phyloP scores from a whole-genome alignment of 805 yeast species.

The Dipodascopsis tothii region DNA sequence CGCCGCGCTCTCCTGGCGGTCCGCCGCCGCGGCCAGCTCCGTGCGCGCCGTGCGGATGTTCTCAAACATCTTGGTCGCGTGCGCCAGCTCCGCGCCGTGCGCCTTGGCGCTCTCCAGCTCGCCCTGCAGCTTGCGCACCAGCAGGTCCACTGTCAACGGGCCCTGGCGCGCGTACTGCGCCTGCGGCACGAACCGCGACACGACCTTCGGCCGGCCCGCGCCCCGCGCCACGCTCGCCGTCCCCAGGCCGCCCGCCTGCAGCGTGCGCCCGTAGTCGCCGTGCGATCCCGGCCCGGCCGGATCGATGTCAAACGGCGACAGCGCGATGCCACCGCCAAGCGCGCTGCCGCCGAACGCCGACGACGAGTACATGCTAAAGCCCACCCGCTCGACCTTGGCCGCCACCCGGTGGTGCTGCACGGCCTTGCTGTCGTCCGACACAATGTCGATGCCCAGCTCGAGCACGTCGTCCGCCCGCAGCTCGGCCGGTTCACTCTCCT shows the following conservation, averaged over 20 bases:
- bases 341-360: not conserved
- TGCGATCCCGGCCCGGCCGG: constrained; percentile 1
- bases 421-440: constrained; percentile 38
- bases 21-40: not conserved
- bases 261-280: not conserved
- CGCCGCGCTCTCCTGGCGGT: not conserved
- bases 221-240: not conserved
- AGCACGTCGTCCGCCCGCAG: constrained; percentile 74
- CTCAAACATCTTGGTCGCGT: constrained; percentile 15
- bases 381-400: constrained; percentile 68
- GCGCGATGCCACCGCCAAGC: constrained; percentile 2
- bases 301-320: constrained; percentile 6
- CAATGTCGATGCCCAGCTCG: constrained; percentile 87
- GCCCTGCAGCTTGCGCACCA: constrained; percentile 12
- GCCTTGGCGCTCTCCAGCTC: constrained; percentile 16
- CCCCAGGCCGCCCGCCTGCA: not conserved
- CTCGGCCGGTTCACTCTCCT: constrained; percentile 47
- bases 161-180: constrained; percentile 5
- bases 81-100: constrained; percentile 14
- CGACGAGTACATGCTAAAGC: constrained; percentile 4
- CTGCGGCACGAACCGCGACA: not conserved
- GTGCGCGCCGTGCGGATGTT: not conserved
- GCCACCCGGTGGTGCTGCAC: constrained; percentile 79
- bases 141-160: constrained; percentile 20
- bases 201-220: not conserved